Base-by-base conservation (phyloP, 2,329 filamentous ascomycete genomes). In the Colletotrichum sp. region DNA sequence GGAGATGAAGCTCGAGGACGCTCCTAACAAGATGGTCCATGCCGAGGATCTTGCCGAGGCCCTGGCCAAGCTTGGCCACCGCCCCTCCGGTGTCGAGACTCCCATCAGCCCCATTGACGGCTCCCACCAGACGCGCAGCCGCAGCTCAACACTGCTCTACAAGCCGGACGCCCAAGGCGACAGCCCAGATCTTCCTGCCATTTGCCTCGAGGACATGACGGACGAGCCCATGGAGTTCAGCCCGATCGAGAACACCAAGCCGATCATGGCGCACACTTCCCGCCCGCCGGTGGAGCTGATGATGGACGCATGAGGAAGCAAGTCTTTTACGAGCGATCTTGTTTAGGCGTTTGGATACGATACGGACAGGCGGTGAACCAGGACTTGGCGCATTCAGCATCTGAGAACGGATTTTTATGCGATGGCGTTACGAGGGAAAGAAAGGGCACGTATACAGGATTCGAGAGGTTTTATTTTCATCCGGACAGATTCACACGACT, bases 11-110 rank as follows among this genome's bases (percentile, higher is more conserved):
- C 85, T 93, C 63, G 93, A 94, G 83, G 92, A 92, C 78, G 92
- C 92, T 6, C 93, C 93, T 73, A 94, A 94, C 83, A 93, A 93
- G 85, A 88, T 90, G 81, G 92, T 94, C 30, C 92, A 94, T 81
- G 92, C 93, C 57, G 92, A 94, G 74, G 93, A 94, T 82, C 87
- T 94, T 30, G 92, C 92, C 21, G 90, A 92, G 68, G 93, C 93
- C 2, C 85, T 94, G 59, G 90, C 92, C 14, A 92, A 90, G 84
- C 84, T 94, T 77, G 89, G 91, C 81, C 88, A 92, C 78, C 84
- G 84, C 75, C 79, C 82, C 60, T 74, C 63, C 69, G 78, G 75
- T 30, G 77, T 79, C 48, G 80, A 83, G 68, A 83, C 83, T 26
- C 87, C 85, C 61, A 79, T 85, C 12, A 86, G 84, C 14, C 88